Percentiles rank a stretch among this genome's conserved stretches.
These are phyloP conservation scores for Colletotrichum cuscutae DNA, from an alignment of 2,329 filamentous ascomycete genomes.

Conservation along the genomic window DNA sequence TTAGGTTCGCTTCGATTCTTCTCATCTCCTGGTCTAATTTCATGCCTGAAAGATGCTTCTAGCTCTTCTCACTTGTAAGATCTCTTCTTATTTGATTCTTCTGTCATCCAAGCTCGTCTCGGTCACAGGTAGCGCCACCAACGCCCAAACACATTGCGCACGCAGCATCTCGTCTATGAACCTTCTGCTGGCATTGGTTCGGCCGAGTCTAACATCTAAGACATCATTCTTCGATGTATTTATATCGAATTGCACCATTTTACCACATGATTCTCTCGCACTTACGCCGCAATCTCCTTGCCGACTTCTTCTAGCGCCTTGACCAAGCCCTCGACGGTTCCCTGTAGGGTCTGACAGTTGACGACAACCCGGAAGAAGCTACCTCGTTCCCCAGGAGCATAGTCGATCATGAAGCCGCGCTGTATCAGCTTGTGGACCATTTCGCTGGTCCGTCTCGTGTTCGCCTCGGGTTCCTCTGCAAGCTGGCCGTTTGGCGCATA, in stretches of 20 bases:
- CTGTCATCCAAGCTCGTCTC: background rate
- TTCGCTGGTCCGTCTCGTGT: conserved; percentile 59
- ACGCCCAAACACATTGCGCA: background rate
- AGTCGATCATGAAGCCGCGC: conserved; percentile 70
- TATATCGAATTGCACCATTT: background rate
- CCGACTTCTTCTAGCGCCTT: conserved; percentile 63
- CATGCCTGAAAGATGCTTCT: background rate
- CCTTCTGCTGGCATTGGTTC: background rate
- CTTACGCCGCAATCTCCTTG: conserved; percentile 37
- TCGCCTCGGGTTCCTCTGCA: conserved; percentile 51
- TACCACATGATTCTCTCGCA: too few species aligned
- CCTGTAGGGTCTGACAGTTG: conserved; percentile 63
- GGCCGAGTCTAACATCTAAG: background rate
- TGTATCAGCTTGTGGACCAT: conserved; percentile 60
- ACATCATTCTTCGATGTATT: background rate
- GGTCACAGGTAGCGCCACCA: background rate
- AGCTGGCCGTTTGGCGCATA: conserved; percentile 71
- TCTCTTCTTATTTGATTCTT: background rate
- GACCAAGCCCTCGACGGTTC: conserved; percentile 64
- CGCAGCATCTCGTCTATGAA: background rate
- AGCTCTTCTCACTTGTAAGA: background rate
- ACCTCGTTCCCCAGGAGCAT: conserved; percentile 65
- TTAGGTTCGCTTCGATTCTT: background rate
- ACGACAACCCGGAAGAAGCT: conserved; percentile 70
- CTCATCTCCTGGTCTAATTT: background rate